These are phyloP conservation scores for Magnolia officinalis DNA, from an alignment of 164 flowering plant species.

Conservation along the genomic window DNA sequence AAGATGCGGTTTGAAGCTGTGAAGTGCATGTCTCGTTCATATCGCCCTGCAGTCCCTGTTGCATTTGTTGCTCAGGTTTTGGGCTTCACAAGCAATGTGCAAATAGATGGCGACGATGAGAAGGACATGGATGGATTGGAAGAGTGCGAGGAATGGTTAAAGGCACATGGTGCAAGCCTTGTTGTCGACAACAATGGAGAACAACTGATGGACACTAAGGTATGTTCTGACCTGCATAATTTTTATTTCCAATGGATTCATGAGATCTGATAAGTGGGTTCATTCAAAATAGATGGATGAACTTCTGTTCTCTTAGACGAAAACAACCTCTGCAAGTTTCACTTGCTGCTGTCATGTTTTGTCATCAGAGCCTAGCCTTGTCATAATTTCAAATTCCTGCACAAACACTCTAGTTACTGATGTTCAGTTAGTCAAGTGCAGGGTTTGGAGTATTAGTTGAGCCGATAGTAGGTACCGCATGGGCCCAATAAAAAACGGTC, in stretches of 20 bases:
- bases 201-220: slow-evolving; percentile 82
- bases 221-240: slow-evolving; percentile 16
- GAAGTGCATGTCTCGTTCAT: slow-evolving; percentile 82
- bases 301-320: too few species aligned
- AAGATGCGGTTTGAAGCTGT: slow-evolving; percentile 91
- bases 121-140: slow-evolving; percentile 58
- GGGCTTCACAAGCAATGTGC: slow-evolving; percentile 46
- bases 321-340: too few species aligned
- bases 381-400: too few species aligned
- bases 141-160: slow-evolving; percentile 90
- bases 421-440: too few species aligned
- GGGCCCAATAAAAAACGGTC: too few species aligned
- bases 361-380: too few species aligned
- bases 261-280: too few species aligned
- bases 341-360: too few species aligned
- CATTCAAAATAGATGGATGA: too few species aligned
- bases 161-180: slow-evolving; percentile 88
- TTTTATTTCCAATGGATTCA: background rate
- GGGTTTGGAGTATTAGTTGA: too few species aligned
- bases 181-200: slow-evolving; percentile 59
- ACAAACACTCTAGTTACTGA: too few species aligned
- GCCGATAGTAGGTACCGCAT: too few species aligned
- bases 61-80: slow-evolving; percentile 66
- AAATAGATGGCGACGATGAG: slow-evolving; percentile 39
- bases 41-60: slow-evolving; percentile 87